Conservation (phyloP, 1,139 yeast genomes). For the Magnusiomyces magnusii region DNA sequence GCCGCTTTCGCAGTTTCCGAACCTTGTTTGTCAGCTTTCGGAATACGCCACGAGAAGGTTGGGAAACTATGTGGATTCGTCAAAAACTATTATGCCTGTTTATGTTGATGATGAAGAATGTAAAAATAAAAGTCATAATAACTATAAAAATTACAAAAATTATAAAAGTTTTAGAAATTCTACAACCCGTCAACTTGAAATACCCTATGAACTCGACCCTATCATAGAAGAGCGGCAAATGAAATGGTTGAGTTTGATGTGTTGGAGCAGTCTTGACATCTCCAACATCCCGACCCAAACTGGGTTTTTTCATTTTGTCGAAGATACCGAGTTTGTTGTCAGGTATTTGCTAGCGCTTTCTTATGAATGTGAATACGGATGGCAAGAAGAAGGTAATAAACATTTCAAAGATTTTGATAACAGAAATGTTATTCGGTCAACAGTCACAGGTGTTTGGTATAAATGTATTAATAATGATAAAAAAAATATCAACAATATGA, state of each 20-base stretch:
- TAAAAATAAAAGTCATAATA: neutral
- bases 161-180: too few relatives aligned
- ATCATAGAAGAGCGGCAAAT: neutral
- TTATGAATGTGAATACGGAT: slow-evolving; percentile 10
- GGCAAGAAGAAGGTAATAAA: too few relatives aligned
- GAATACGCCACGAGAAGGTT: slow-evolving; percentile 12
- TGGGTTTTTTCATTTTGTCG: slow-evolving; percentile 4
- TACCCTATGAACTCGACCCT: too few relatives aligned
- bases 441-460: slow-evolving; percentile 1
- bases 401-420: neutral
- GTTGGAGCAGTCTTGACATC: slow-evolving; percentile 14
- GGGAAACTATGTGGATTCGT: slow-evolving; percentile 8
- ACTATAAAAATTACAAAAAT: too few relatives aligned
- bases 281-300: slow-evolving; percentile 8
- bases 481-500: too few relatives aligned
- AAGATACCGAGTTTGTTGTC: slow-evolving; percentile 2
- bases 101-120: slow-evolving; percentile 1
- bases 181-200: too few relatives aligned
- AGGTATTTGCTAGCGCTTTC: slow-evolving; percentile 9
- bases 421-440: neutral
- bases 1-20: slow-evolving; percentile 5
- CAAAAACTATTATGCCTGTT: neutral
- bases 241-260: slow-evolving; percentile 12
- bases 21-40: slow-evolving; percentile 6
- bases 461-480: slow-evolving; percentile 10